These are phyloP conservation scores for Ganoderma lucidum DNA, from an alignment of 1,284 basidiomycete species.

Conservation along the genomic window DNA sequence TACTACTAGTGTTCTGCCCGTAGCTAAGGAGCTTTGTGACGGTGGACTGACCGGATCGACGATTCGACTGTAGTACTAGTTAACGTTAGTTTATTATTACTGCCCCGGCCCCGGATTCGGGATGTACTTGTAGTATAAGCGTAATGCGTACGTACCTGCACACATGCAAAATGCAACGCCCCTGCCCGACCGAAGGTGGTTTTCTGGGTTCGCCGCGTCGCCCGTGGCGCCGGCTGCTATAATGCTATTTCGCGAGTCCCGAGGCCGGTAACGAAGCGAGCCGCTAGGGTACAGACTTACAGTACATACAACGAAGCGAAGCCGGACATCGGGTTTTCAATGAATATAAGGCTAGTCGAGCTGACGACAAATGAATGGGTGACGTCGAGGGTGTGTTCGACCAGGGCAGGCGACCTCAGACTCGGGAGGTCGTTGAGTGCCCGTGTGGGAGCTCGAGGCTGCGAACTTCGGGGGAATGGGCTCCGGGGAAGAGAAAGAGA, in stretches of 20 bases:
- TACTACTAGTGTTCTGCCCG: neutral
- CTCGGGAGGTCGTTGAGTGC: slow-evolving; percentile 1
- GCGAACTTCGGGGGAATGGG: neutral
- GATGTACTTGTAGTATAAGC: neutral
- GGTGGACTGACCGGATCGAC: neutral
- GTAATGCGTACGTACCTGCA: neutral
- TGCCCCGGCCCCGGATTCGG: neutral
- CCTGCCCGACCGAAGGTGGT: neutral
- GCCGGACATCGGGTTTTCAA: neutral
- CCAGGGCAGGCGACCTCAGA: neutral
- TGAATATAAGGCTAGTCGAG: neutral
- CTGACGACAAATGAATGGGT: neutral
- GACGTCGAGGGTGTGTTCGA: slow-evolving; percentile 1
- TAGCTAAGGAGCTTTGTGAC: neutral
- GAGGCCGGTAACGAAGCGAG: neutral
- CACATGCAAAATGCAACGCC: neutral
- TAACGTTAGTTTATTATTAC: neutral
- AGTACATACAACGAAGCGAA: neutral
- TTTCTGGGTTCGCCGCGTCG: neutral
- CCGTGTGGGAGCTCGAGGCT: neutral
- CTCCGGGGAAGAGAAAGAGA: too few species aligned
- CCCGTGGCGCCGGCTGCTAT: neutral
- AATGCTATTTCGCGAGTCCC: too few species aligned
- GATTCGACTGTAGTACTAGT: neutral
- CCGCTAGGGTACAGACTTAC: neutral